A percentile compares a stretch with the other conserved stretches of the same genome.
Conservation (phyloP, 2,329 filamentous ascomycete genomes). For the Venturia pyrina region DNA sequence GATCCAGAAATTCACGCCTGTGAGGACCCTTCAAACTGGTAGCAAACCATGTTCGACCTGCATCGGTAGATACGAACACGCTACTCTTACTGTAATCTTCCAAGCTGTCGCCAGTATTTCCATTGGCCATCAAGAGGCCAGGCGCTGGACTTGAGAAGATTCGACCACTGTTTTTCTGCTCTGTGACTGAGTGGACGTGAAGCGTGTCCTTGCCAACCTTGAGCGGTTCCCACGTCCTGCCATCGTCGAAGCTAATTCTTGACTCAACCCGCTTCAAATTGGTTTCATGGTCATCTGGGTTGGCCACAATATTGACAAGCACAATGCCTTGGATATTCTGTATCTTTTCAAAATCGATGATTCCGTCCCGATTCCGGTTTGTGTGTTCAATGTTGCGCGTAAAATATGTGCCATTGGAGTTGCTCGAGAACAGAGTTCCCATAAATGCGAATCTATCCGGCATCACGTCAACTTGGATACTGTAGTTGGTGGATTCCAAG, state of each 20-base stretch:
- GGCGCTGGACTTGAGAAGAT: constrained; percentile 92
- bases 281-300: constrained; percentile 62
- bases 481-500: constrained; percentile 93
- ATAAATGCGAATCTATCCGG: constrained; percentile 58
- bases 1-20: constrained; percentile 93
- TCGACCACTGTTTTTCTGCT: constrained; percentile 69
- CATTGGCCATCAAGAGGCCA: constrained; percentile 86
- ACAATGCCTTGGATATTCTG: constrained; percentile 86
- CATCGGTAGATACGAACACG: constrained; percentile 84
- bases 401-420: constrained; percentile 95
- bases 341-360: constrained; percentile 93
- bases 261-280: constrained; percentile 59
- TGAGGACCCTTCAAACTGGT: constrained; percentile 64
- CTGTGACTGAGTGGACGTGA: constrained; percentile 87
- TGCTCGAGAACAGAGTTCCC: constrained; percentile 87
- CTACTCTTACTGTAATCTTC: constrained; percentile 62
- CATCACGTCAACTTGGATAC: constrained; percentile 92
- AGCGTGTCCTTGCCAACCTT: constrained; percentile 58
- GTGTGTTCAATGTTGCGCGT: constrained; percentile 86
- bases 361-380: constrained; percentile 65
- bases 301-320: constrained; percentile 79
- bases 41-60: constrained; percentile 73
- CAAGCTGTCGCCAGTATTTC: constrained; percentile 73
- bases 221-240: constrained; percentile 69
- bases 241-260: constrained; percentile 90